Percentiles rank a stretch among this genome's conserved stretches.
These are phyloP conservation scores for Achlya hypogyna DNA, from an alignment of 352 stramenopile species.

Conservation along the genomic window DNA sequence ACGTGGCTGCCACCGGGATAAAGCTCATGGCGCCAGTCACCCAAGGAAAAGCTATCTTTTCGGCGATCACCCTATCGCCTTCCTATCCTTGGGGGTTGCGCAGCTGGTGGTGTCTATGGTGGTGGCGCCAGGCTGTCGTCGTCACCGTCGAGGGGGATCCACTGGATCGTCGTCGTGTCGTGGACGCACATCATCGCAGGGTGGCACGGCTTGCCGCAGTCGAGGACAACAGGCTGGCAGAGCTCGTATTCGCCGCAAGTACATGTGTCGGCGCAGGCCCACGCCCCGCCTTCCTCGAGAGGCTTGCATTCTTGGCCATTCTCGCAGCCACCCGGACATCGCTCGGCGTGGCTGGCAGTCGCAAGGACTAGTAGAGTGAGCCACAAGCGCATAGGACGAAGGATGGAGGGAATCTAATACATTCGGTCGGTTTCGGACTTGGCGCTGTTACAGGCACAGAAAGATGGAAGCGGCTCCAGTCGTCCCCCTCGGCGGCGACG, in stretches of 20 bases:
- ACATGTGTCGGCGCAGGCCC: background rate
- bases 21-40: too few species aligned
- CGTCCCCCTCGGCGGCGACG: background rate
- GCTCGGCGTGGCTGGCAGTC: background rate
- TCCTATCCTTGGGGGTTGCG: too few species aligned
- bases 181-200: background rate
- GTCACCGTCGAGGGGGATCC: background rate
- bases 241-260: background rate
- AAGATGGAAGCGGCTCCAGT: background rate
- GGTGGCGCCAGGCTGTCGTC: background rate
- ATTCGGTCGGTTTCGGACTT: too few species aligned
- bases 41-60: too few species aligned
- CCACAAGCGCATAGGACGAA: too few species aligned
- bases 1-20: too few species aligned
- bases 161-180: background rate
- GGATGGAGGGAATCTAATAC: too few species aligned
- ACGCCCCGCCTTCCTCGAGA: background rate
- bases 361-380: background rate
- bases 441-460: too few species aligned
- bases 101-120: too few species aligned
- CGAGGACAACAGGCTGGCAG: background rate
- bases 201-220: background rate
- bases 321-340: background rate
- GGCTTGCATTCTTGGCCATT: background rate
- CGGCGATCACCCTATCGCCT: too few species aligned